phyloP scores from a whole-genome alignment of 1,139 yeast genomes.

The Wickerhamomyces sp. region DNA sequence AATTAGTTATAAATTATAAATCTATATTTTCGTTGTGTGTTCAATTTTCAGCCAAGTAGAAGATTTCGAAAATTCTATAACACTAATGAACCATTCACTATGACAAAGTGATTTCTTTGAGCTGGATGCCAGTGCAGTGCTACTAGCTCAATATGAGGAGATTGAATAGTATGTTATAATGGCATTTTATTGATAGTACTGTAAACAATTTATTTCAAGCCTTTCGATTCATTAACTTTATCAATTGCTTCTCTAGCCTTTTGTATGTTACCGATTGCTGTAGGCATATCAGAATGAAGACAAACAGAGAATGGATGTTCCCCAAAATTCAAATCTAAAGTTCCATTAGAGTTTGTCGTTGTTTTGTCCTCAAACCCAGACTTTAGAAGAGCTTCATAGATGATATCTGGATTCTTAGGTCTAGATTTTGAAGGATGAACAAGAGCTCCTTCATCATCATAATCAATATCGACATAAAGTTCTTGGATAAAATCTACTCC shows the following conservation, averaged over 20 bases:
- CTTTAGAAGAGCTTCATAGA: slow-evolving; percentile 26
- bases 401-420: slow-evolving; percentile 31
- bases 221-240: slow-evolving; percentile 24
- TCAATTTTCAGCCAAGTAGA: too few relatives aligned
- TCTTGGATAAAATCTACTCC: slow-evolving; percentile 35
- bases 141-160: too few relatives aligned
- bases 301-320: slow-evolving; percentile 31
- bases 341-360: slow-evolving; percentile 2
- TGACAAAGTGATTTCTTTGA: too few relatives aligned
- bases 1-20: too few relatives aligned
- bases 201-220: too few relatives aligned
- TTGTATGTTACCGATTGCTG: slow-evolving; percentile 31
- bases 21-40: too few relatives aligned
- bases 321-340: slow-evolving; percentile 24
- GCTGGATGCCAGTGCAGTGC: too few relatives aligned
- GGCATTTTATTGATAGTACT: too few relatives aligned
- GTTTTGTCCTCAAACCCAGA: slow-evolving; percentile 2
- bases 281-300: slow-evolving; percentile 37
- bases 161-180: too few relatives aligned
- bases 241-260: slow-evolving; percentile 31
- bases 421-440: slow-evolving; percentile 24
- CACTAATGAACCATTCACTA: too few relatives aligned
- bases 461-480: slow-evolving; percentile 34
- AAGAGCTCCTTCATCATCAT: slow-evolving; percentile 29
- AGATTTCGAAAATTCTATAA: too few relatives aligned